Percentiles rank a stretch among this genome's conserved stretches.
Conservation (phyloP, 495 filamentous ascomycete genomes). For the Podospora pseudocomata region DNA sequence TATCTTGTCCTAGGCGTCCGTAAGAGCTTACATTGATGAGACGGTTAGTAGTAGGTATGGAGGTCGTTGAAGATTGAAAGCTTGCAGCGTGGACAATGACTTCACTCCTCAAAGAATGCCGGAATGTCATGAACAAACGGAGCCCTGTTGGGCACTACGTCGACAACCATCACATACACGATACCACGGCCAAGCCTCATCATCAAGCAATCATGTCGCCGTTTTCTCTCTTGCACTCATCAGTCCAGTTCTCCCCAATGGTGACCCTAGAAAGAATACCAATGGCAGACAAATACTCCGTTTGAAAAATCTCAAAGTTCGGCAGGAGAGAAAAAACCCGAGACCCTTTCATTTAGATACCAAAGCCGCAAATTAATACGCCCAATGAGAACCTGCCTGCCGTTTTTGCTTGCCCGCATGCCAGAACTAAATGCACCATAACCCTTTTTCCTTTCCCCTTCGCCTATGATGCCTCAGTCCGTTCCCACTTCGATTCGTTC, state of each 20-base stretch:
- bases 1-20: no score
- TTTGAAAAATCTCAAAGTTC: not conserved
- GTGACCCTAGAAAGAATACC: conserved; percentile 6
- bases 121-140: not conserved
- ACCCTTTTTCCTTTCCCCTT: not conserved
- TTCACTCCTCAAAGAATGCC: not conserved
- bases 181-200: not conserved
- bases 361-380: not conserved
- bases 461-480: not conserved
- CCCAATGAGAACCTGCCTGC: not conserved
- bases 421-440: not conserved
- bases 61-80: no score
- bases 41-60: no score
- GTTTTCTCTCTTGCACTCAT: conserved; percentile 4
- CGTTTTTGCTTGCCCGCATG: not conserved
- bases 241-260: not conserved
- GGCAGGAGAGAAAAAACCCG: conserved; percentile 1
- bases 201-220: conserved; percentile 1
- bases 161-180: not conserved
- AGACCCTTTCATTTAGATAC: conserved; percentile 3
- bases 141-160: not conserved
- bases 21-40: no score
- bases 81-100: not conserved
- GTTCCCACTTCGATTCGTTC: not conserved
- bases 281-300: conserved; percentile 6